These are phyloP conservation scores for Penicillium robsamsonii DNA, from an alignment of 495 filamentous ascomycete species.

Conservation along the genomic window DNA sequence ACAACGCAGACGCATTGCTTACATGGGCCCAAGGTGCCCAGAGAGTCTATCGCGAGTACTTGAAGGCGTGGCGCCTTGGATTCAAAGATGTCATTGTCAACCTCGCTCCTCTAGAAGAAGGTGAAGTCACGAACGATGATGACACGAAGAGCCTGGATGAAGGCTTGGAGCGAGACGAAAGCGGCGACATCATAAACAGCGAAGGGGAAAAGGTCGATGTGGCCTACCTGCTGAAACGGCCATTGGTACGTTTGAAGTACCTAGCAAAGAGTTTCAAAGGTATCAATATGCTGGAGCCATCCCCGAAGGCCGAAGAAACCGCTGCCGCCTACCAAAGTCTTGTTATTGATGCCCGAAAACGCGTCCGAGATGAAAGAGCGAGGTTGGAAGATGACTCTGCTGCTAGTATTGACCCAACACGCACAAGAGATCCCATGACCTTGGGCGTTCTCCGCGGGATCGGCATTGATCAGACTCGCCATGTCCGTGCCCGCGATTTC, in stretches of 20 bases:
- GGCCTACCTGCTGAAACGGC: conserved; percentile 85
- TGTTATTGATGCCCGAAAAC: conserved; percentile 70
- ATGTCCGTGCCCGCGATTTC: conserved; percentile 82
- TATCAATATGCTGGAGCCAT: conserved; percentile 47
- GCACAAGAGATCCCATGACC: conserved; percentile 73
- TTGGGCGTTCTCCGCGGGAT: conserved; percentile 67
- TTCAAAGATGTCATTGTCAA: conserved; percentile 96
- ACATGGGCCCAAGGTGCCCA: conserved; percentile 77
- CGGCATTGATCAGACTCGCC: conserved; percentile 65
- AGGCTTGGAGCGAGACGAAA: conserved; percentile 69
- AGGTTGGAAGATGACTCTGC: conserved; percentile 90
- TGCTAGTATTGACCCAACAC: conserved; percentile 73
- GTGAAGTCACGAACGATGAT: conserved; percentile 41
- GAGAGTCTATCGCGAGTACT: conserved; percentile 80
- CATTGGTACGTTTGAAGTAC: conserved; percentile 84
- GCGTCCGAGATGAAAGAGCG: conserved; percentile 80
- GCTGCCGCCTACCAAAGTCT: conserved; percentile 63
- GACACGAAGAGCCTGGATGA: conserved; percentile 60
- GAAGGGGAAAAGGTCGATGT: conserved; percentile 93
- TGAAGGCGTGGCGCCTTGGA: conserved; percentile 86
- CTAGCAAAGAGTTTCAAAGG: conserved; percentile 68
- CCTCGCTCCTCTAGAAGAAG: conserved; percentile 68
- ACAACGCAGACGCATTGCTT: conserved; percentile 64
- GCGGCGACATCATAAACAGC: conserved; percentile 72
- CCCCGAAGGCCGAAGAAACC: conserved; percentile 56